A percentile compares a stretch with the other conserved stretches of the same genome.
Evolutionary conservation across 2,329 filamentous ascomycete species (phyloP).

Genomic region (Diaporthe amygdali): DNA sequence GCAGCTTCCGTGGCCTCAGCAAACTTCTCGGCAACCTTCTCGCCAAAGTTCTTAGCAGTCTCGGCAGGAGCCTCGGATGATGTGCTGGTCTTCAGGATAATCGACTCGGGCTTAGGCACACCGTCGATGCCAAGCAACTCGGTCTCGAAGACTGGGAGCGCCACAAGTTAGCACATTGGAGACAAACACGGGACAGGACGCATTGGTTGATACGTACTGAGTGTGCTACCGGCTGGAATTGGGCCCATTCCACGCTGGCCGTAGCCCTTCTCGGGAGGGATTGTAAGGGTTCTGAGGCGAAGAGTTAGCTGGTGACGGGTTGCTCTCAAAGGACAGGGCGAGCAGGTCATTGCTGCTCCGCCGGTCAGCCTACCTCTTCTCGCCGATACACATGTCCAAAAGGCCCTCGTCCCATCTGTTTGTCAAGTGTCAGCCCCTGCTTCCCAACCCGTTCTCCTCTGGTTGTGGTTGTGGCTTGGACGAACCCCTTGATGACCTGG

Average conservation of each 20-base stretch:
- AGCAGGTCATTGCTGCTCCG: neutral
- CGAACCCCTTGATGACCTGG: conserved; percentile 87
- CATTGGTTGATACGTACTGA: conserved; percentile 57
- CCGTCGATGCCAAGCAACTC: conserved; percentile 86
- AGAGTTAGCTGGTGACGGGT: conserved; percentile 27
- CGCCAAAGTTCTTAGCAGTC: conserved; percentile 45
- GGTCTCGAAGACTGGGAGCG: conserved; percentile 78
- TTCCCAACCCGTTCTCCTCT: neutral
- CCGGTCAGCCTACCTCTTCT: conserved; percentile 66
- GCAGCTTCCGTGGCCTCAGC: conserved; percentile 56
- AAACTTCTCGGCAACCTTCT: conserved; percentile 51
- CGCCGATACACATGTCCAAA: conserved; percentile 92
- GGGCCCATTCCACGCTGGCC: conserved; percentile 77
- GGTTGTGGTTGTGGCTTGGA: conserved; percentile 28
- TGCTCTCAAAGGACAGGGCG: neutral
- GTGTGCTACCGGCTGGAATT: conserved; percentile 80
- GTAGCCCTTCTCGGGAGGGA: conserved; percentile 87
- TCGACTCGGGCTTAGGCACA: conserved; percentile 59
- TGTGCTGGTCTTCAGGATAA: conserved; percentile 45
- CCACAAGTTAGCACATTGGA: neutral
- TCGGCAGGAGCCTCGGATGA: conserved; percentile 34
- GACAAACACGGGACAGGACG: neutral
- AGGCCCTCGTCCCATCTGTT: conserved; percentile 87
- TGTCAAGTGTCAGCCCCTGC: conserved; percentile 28
- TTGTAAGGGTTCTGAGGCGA: conserved; percentile 72